These are phyloP conservation scores for Eucalyptus brandiana DNA, from an alignment of 345 rosid species.

Conservation along the genomic window DNA sequence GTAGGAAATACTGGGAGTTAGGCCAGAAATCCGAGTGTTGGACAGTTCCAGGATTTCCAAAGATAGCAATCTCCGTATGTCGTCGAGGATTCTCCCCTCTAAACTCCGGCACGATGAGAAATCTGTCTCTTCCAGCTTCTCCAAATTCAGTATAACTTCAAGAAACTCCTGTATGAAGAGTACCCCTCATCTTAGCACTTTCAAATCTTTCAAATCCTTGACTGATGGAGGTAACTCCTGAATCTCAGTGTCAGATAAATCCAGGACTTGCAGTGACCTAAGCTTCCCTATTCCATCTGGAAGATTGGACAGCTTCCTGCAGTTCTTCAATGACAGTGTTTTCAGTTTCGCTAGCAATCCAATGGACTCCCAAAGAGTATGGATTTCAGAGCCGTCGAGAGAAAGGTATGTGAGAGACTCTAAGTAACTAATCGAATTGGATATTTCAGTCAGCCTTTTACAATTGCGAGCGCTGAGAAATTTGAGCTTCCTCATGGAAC, in stretches of 20 bases:
- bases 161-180: neutral
- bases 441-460: too few relatives aligned
- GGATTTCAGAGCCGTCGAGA: too few relatives aligned
- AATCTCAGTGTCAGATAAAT: neutral
- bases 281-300: neutral
- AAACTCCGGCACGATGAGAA: accelerated
- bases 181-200: neutral
- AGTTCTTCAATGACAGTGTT: too few relatives aligned
- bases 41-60: neutral
- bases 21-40: accelerated
- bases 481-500: too few relatives aligned
- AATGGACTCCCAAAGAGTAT: too few relatives aligned
- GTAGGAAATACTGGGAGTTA: neutral
- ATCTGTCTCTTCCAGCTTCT: neutral
- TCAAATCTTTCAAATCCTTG: neutral
- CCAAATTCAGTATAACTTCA: neutral
- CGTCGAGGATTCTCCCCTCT: neutral
- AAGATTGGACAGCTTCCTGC: too few relatives aligned
- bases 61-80: neutral
- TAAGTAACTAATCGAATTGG: too few relatives aligned
- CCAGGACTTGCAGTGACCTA: neutral
- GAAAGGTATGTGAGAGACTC: too few relatives aligned
- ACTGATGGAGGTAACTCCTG: neutral
- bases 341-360: too few relatives aligned
- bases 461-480: too few relatives aligned